phyloP scores from a whole-genome alignment of 495 filamentous ascomycete species.

The Symbiotaphrina buchneri region DNA sequence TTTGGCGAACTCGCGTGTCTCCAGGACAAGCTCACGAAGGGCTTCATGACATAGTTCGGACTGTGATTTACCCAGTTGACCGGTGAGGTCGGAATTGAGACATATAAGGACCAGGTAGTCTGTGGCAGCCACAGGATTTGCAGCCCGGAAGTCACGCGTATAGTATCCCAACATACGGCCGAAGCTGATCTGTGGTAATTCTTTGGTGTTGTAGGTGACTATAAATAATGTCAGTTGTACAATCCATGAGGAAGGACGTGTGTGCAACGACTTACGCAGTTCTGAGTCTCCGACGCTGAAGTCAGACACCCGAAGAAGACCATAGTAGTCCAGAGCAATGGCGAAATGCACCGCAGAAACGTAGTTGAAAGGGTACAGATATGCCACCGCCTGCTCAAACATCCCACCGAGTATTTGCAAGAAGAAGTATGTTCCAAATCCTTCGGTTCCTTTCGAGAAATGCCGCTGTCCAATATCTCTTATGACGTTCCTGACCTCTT shows the following conservation, averaged over 20 bases:
- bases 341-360: slow-evolving; percentile 90
- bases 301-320: slow-evolving; percentile 66
- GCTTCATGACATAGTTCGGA: slow-evolving; percentile 74
- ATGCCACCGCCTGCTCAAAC: slow-evolving; percentile 86
- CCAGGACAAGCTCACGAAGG: slow-evolving; percentile 81
- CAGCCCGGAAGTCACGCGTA: slow-evolving; percentile 82
- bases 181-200: slow-evolving; percentile 81
- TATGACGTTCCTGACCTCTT: slow-evolving; percentile 67
- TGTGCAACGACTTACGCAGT: slow-evolving; percentile 30
- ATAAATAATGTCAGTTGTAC: slow-evolving; percentile 1
- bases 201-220: slow-evolving; percentile 50
- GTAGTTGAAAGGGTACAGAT: slow-evolving; percentile 72
- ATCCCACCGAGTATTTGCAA: slow-evolving; percentile 75
- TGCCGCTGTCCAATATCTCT: slow-evolving; percentile 73
- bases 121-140: slow-evolving; percentile 63
- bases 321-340: slow-evolving; percentile 76
- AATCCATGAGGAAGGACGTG: slow-evolving; percentile 3
- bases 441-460: slow-evolving; percentile 47
- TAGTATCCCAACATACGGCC: slow-evolving; percentile 83
- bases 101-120: slow-evolving; percentile 90
- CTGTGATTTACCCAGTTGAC: slow-evolving; percentile 51
- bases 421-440: slow-evolving; percentile 79
- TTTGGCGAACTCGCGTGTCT: slow-evolving; percentile 82
- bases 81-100: slow-evolving; percentile 67
- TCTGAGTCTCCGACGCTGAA: slow-evolving; percentile 44